Conservation (phyloP, 306 rosid genomes). For the Gleditsia sinensis region DNA sequence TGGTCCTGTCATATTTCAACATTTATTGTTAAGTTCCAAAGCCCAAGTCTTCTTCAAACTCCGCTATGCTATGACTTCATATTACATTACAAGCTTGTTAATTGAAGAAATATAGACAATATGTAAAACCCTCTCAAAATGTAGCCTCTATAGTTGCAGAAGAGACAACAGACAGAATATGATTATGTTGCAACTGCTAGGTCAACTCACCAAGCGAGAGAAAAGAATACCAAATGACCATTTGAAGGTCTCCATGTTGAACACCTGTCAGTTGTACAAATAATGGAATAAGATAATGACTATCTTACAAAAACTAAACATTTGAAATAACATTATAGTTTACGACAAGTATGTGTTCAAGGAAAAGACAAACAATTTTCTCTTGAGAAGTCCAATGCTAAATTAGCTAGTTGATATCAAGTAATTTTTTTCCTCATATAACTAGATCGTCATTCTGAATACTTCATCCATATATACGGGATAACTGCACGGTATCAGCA, state of each 20-base stretch:
- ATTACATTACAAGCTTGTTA: conserved; percentile 3
- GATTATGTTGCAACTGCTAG: conserved; percentile 18
- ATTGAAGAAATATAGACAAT: background rate
- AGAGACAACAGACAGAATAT: conserved; percentile 17
- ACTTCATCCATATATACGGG: background rate
- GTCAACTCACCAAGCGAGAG: conserved; percentile 88
- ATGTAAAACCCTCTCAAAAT: background rate
- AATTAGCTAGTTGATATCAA: background rate
- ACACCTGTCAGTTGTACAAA: conserved; percentile 65
- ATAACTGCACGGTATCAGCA: no score
- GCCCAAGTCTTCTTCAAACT: background rate
- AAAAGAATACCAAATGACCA: conserved; percentile 98
- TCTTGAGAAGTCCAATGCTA: conserved; percentile 7
- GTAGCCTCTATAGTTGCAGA: background rate
- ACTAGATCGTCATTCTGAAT: background rate
- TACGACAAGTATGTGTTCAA: background rate
- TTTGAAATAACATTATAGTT: background rate
- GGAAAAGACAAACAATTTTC: background rate
- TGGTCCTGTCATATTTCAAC: background rate
- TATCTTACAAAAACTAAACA: conserved; percentile 2
- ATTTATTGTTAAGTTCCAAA: conserved; percentile 13
- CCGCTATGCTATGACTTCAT: conserved; percentile 1
- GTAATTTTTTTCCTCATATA: background rate
- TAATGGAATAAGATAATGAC: conserved; percentile 23
- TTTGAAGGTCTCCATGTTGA: conserved; percentile 85